A percentile compares a stretch with the other conserved stretches of the same genome.
phyloP scores from a whole-genome alignment of 257 asterid genomes.

The Solanum bulbocastanum region DNA sequence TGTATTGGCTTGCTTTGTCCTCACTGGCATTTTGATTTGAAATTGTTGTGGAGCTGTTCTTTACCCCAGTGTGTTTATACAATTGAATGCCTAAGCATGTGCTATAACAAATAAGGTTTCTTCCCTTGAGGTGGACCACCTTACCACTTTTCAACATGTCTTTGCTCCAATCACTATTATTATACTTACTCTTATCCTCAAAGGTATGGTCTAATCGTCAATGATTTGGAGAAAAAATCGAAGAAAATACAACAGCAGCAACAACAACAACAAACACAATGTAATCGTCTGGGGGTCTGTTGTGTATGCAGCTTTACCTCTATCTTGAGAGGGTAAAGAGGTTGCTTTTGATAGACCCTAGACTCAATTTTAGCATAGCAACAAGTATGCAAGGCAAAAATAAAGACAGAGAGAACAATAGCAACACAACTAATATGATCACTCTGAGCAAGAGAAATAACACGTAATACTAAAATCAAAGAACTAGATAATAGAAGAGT shows the following conservation, averaged over 20 bases:
- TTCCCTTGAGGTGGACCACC: neutral
- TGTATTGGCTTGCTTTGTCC: neutral
- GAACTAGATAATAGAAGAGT: neutral
- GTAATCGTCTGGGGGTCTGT: neutral
- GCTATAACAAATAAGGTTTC: neutral
- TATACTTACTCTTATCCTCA: neutral
- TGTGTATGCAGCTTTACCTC: rapidly evolving
- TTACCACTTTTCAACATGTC: neutral
- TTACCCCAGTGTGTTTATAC: neutral
- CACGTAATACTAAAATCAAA: neutral
- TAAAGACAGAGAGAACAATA: neutral
- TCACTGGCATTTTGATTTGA: neutral
- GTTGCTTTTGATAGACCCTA: neutral
- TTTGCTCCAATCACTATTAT: neutral
- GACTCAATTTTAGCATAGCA: neutral
- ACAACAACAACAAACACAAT: neutral
- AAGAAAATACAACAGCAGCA: neutral
- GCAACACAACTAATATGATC: neutral
- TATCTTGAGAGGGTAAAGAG: neutral
- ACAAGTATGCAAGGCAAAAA: neutral
- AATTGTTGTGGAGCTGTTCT: neutral
- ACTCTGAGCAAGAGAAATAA: neutral
- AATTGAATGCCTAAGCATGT: neutral
- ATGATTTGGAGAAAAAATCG: neutral
- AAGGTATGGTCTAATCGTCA: no score